Evolutionary conservation across 2,329 filamentous ascomycete species (phyloP), one percentile per base, ranked within the genome.

Genomic region (Fusarium sp.): DNA sequence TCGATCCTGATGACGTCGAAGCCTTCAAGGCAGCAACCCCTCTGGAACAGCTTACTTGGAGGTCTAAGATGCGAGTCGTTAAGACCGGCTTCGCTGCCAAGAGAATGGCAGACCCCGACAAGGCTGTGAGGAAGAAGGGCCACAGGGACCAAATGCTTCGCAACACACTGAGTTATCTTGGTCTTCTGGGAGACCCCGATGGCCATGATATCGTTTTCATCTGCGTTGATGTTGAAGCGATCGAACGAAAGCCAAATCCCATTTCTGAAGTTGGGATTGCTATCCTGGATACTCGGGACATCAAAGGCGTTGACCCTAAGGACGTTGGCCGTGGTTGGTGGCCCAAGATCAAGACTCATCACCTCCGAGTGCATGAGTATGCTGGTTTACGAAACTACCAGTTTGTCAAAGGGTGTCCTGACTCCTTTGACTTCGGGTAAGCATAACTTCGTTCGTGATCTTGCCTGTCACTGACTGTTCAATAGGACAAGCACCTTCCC

Each of bases 211-310:
- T 76, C 8, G 85, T 97, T 10, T 91, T 98, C 72, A 84, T 97
- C 63, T 89, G 88, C 67, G 84, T 98, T 46, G 96, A 99, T 74
- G 83, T 96, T 32, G 96, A 99, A 79, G 90, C 91, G 2, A 93
- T 90, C 62, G 96, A 99, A 78, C 81, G 82, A 24, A 83, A 88
- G 46, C 87, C 89, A 15, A 82, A 85, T 34, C 83, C 88, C 15
- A 86, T 98, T 63, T 97, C 95, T 0, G 96, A 99, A 79, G 85
- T 99, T 42, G 96, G 96, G 1, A 84, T 99, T 43, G 91, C 93
- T 2, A 90, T 91, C 5, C 84, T 98, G 0, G 94, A 98, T 77
- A 94, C 92, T 1, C 73, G 79, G 7, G 79, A 86, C 40, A 77
- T 94, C 24, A 73, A 80, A 2, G 81, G 79, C 10, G 66, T 89